Conservation (phyloP, 345 rosid species). For the Citropsis articulata region DNA sequence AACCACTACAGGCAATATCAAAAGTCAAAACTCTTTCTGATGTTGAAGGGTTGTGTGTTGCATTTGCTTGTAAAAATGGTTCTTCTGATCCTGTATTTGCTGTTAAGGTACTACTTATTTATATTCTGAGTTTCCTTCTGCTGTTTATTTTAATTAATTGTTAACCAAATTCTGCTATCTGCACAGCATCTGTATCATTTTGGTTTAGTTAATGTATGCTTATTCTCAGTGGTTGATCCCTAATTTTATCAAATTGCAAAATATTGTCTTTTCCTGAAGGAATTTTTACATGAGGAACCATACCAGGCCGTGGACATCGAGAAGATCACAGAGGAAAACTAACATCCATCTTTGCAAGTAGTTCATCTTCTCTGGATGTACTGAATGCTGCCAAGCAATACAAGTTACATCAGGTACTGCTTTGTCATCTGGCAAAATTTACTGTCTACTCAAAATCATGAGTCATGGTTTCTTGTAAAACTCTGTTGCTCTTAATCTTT, state of each 20-base stretch:
- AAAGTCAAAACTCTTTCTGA: constrained; percentile 89
- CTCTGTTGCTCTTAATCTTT: neutral
- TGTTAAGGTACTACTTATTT: constrained; percentile 64
- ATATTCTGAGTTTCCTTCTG: neutral
- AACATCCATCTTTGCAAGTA: constrained; percentile 56
- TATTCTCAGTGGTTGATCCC: neutral
- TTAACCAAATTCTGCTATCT: neutral
- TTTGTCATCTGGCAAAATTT: neutral
- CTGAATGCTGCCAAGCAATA: constrained; percentile 72
- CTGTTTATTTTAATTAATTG: neutral
- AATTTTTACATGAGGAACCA: constrained; percentile 77
- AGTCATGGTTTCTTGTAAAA: neutral
- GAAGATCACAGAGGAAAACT: constrained; percentile 49
- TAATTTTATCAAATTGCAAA: neutral
- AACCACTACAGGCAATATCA: constrained; percentile 60
- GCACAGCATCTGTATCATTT: neutral
- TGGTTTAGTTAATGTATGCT: neutral
- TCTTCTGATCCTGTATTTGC: constrained; percentile 82
- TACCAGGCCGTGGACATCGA: constrained; percentile 76
- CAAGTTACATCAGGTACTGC: constrained; percentile 76
- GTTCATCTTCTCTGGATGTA: constrained; percentile 76
- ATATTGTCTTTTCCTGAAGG: constrained; percentile 35
- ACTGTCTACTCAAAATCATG: neutral
- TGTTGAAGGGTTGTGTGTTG: constrained; percentile 79
- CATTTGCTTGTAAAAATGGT: constrained; percentile 51